Conservation (phyloP, 176 grass and related monocot genomes). For the Oryza glaberrima region DNA sequence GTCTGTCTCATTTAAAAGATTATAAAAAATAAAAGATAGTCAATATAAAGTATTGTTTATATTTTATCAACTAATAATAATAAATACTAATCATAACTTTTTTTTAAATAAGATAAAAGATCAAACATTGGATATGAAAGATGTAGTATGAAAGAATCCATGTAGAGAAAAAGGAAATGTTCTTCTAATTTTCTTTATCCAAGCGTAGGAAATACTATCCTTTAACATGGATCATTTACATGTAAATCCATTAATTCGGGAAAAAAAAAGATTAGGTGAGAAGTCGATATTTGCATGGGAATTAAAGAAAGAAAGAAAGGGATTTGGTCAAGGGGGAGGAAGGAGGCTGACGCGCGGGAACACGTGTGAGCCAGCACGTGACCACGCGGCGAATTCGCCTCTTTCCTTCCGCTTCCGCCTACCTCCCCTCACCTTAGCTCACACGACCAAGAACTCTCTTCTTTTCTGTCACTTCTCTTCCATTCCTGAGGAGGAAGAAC, state of each 20-base stretch:
- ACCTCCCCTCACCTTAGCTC: neutral
- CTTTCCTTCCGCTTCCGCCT: neutral
- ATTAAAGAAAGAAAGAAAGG: neutral
- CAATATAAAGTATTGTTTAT: no score
- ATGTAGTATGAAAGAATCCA: neutral
- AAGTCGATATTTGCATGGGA: neutral
- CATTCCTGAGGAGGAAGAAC: neutral
- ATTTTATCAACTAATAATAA: no score
- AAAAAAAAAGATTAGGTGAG: neutral
- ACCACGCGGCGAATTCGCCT: slow-evolving; percentile 31
- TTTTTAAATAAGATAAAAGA: no score
- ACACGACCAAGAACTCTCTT: neutral
- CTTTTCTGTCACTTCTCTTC: neutral
- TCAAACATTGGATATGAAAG: no score
- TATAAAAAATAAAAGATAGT: no score
- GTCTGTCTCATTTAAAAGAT: no score
- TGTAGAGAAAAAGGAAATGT: neutral
- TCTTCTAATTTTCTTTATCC: no score
- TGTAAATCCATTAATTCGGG: no score
- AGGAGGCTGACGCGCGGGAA: slow-evolving; percentile 5
- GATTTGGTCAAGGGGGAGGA: slow-evolving; percentile 9
- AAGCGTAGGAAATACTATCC: no score
- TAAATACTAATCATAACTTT: no score
- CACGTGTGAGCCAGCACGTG: slow-evolving; percentile 37
- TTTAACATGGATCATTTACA: no score